Conservation (phyloP, 2,329 filamentous ascomycete genomes). For the Colletotrichum caudatum region DNA sequence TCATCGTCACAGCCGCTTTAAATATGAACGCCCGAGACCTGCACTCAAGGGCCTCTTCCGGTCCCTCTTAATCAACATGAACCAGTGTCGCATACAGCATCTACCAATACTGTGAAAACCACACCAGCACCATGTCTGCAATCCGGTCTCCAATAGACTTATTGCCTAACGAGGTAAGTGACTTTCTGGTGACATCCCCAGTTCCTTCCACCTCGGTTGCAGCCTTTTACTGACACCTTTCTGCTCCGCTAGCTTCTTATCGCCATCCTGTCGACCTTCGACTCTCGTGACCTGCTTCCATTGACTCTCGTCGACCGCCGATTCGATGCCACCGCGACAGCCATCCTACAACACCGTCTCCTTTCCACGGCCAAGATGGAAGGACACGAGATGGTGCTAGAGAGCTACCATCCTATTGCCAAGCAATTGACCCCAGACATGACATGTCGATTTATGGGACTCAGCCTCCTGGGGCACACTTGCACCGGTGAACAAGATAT, state of each 20-base stretch:
- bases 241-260: conserved; percentile 61
- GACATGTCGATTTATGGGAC: conserved; percentile 74
- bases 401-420: conserved; percentile 80
- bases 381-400: conserved; percentile 77
- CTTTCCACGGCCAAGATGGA: conserved; percentile 67
- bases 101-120: background rate
- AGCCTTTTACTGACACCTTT: conserved; percentile 1
- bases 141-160: conserved; percentile 44
- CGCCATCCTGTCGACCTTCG: conserved; percentile 61
- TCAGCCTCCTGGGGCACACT: conserved; percentile 66
- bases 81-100: background rate
- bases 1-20: conserved; percentile 10
- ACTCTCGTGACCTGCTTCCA: conserved; percentile 65
- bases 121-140: conserved; percentile 30
- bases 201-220: background rate
- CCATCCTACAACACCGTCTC: conserved; percentile 74
- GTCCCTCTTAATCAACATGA: conserved; percentile 25
- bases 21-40: conserved; percentile 27
- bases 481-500: conserved; percentile 22
- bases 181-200: background rate
- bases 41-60: background rate
- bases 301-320: conserved; percentile 70
- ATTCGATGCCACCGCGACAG: conserved; percentile 72
- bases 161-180: conserved; percentile 52
- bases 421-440: conserved; percentile 77